phyloP scores from a whole-genome alignment of 2,329 filamentous ascomycete species.

The Epichloe sibirici region DNA sequence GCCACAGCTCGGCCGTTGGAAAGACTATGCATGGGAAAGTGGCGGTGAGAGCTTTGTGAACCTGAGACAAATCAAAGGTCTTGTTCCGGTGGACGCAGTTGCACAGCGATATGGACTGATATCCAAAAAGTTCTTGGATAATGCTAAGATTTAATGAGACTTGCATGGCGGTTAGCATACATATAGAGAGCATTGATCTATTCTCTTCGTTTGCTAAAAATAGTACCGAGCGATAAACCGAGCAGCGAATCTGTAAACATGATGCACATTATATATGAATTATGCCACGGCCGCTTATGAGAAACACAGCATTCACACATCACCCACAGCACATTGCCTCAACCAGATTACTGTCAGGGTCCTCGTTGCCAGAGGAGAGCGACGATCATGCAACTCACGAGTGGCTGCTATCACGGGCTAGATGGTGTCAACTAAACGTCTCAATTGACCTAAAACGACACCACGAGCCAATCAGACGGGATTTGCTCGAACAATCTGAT shows the following conservation, averaged over 20 bases:
- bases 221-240: not conserved
- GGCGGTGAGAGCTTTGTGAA: conserved; percentile 37
- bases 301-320: no score
- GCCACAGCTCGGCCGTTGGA: conserved; percentile 46
- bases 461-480: no score
- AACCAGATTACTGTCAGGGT: no score
- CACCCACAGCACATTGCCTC: no score
- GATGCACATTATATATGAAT: not conserved
- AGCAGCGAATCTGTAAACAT: not conserved
- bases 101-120: conserved; percentile 16
- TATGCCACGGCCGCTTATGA: not conserved
- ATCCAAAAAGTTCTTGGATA: conserved; percentile 12
- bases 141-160: conserved; percentile 15
- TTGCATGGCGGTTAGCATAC: not conserved
- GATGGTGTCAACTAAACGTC: no score
- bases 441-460: no score
- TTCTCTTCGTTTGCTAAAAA: not conserved
- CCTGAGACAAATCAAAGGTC: conserved; percentile 16
- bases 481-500: no score
- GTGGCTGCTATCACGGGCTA: no score
- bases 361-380: no score
- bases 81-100: conserved; percentile 20
- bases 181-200: not conserved
- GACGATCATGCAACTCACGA: no score
- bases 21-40: conserved; percentile 53